Conservation (phyloP, 1,139 yeast species). For the Yamadazyma songkhlaensis region DNA sequence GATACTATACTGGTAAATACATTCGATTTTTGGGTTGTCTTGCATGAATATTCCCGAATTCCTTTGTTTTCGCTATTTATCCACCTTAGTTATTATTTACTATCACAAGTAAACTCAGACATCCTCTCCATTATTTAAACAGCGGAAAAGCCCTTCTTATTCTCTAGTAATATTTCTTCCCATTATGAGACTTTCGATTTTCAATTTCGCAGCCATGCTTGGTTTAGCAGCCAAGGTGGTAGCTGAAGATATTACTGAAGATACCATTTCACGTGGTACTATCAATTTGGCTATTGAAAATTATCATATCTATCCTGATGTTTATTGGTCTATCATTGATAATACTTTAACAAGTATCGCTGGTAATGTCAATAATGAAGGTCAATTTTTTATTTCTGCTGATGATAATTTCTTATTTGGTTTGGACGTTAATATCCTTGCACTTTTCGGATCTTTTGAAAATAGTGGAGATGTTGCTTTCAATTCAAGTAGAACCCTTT, state of each 20-base stretch:
- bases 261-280: conserved; percentile 14
- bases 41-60: too few species aligned
- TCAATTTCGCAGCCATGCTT: neutral
- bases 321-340: conserved; percentile 32
- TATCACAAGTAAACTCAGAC: too few species aligned
- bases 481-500: conserved; percentile 16
- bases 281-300: conserved; percentile 17
- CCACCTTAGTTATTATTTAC: too few species aligned
- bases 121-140: too few species aligned
- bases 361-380: conserved; percentile 21
- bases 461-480: conserved; percentile 12
- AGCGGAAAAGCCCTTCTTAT: too few species aligned
- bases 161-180: too few species aligned
- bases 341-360: conserved; percentile 22
- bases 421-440: conserved; percentile 5
- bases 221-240: neutral
- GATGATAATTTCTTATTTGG: conserved; percentile 7
- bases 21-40: too few species aligned
- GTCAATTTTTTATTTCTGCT: conserved; percentile 21
- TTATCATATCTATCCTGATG: conserved; percentile 21
- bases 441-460: conserved; percentile 4
- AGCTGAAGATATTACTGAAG: conserved; percentile 6
- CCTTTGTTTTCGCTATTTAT: too few species aligned
- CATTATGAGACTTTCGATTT: conserved; percentile 1
- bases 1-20: too few species aligned